Evolutionary conservation across 768 basidiomycete genomes (phyloP).

Genomic region (Neoboletus subvelutipes): DNA sequence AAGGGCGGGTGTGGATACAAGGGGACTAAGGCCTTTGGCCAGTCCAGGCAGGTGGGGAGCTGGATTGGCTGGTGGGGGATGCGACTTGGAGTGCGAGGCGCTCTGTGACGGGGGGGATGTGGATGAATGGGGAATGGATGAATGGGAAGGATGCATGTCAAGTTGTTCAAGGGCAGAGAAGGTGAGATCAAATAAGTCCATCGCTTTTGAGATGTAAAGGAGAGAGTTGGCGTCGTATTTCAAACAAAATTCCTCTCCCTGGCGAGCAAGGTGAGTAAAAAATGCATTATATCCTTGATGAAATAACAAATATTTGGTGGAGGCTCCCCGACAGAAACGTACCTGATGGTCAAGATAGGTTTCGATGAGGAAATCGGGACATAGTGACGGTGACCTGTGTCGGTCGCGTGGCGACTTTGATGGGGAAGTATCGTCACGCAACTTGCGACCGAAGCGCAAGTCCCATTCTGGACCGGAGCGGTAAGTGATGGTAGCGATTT

Average conservation of each 20-base stretch:
- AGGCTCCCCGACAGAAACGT: constrained; percentile 12
- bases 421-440: constrained; percentile 38
- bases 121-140: constrained; percentile 21
- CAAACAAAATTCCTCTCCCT: constrained; percentile 96
- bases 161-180: constrained; percentile 69
- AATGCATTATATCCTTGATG: not conserved
- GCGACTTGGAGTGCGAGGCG: constrained; percentile 62
- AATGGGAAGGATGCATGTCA: constrained; percentile 42
- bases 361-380: constrained; percentile 97
- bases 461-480: constrained; percentile 99
- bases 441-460: constrained; percentile 86
- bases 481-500: constrained; percentile 99
- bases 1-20: too few relatives aligned
- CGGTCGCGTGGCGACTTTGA: constrained; percentile 5
- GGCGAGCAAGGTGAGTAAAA: constrained; percentile 17
- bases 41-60: constrained; percentile 76
- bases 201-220: constrained; percentile 98
- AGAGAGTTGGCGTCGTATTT: constrained; percentile 99
- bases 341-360: constrained; percentile 95
- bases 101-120: constrained; percentile 18
- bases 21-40: too few relatives aligned
- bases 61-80: constrained; percentile 69
- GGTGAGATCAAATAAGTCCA: constrained; percentile 99
- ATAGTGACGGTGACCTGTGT: constrained; percentile 64
- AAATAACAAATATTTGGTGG: not conserved